A percentile compares a stretch with the other conserved stretches of the same genome.
Evolutionary conservation across 2,329 filamentous ascomycete genomes (phyloP).

Genomic region (Stylonectria norvegica): DNA sequence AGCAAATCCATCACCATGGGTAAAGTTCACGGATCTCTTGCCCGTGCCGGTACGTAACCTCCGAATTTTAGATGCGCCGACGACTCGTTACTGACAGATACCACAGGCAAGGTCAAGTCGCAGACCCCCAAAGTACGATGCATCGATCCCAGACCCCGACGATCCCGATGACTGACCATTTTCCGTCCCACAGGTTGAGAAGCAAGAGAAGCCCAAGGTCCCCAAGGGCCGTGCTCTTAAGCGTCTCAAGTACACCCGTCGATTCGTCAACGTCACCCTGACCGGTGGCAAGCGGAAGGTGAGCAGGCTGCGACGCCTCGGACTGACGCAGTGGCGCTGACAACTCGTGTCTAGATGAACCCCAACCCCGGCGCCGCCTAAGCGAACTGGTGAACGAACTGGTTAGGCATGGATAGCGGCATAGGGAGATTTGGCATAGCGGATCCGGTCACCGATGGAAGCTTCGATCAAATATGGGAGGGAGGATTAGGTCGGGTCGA

Average conservation of each 20-base stretch:
- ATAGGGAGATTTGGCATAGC: conserved; percentile 30
- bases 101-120: conserved; percentile 96
- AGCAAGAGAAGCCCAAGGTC: conserved; percentile 92
- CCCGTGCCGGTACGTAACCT: conserved; percentile 63
- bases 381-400: conserved; percentile 25
- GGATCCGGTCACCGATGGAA: conserved; percentile 32
- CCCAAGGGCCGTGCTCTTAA: conserved; percentile 98
- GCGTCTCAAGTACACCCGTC: conserved; percentile 92
- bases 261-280: conserved; percentile 97
- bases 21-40: conserved; percentile 92
- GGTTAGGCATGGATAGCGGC: conserved; percentile 22
- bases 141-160: conserved; percentile 21
- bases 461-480: conserved; percentile 32
- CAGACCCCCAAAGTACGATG: conserved; percentile 80
- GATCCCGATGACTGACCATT: conserved; percentile 31
- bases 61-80: conserved; percentile 7
- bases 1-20: conserved; percentile 63
- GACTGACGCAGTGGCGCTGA: conserved; percentile 28
- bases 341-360: conserved; percentile 69
- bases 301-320: conserved; percentile 35
- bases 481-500: conserved; percentile 36
- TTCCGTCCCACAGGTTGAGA: conserved; percentile 62
- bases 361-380: conserved; percentile 77
- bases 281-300: conserved; percentile 99
- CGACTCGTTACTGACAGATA: conserved; percentile 45